Evolutionary conservation across 768 basidiomycete genomes (phyloP), one percentile per base, ranked within the genome.

Genomic region (Hygrocybe coccinea): DNA sequence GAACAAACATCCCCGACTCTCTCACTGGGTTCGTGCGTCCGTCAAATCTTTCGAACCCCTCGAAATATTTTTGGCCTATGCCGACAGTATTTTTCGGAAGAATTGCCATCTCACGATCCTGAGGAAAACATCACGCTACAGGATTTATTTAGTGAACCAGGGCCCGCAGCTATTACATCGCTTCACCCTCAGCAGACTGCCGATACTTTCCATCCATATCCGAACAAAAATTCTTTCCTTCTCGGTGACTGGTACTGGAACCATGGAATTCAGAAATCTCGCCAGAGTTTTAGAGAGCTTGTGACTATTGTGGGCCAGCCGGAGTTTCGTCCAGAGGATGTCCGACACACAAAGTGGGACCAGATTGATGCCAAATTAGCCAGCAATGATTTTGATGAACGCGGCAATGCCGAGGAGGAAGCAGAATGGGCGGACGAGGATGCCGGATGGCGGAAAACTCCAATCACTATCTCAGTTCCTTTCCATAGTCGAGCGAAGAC

Each of bases 211-310:
- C 11, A 50, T 15, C 59, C 56, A 3, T 60, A 57, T 48, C 62
- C 62, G 15, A 64, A 60, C 24, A 29, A 55, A 19, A 56, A 5
- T 2, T 48, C 58, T 2, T 63, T 61, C 33, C 22, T 21, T 6
- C 44, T 60, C 4, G 58, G 56, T 0, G 29, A 63, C 9, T 65
- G 60, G 64, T 60, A 50, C 54, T 65, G 64, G 59, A 55, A 55
- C 5, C 34, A 54, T 6, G 54, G 62, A 8, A 36, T 29, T 12
- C 60, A 61, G 34, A 63, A 65, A 38, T 63, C 60, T 0, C 54
- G 58, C 19, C 21, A 51, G 37, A 51, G 25, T 48, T 63, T 61
- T 51, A 34, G 39, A 22, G 19, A 34, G 14, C 56, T 62, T n/a
- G 5, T 62, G 1, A 34, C 41, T 17, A 59, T 62, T 3, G 22